phyloP scores from a whole-genome alignment of 2,329 filamentous ascomycete species.

The Diaporthe helianthi region DNA sequence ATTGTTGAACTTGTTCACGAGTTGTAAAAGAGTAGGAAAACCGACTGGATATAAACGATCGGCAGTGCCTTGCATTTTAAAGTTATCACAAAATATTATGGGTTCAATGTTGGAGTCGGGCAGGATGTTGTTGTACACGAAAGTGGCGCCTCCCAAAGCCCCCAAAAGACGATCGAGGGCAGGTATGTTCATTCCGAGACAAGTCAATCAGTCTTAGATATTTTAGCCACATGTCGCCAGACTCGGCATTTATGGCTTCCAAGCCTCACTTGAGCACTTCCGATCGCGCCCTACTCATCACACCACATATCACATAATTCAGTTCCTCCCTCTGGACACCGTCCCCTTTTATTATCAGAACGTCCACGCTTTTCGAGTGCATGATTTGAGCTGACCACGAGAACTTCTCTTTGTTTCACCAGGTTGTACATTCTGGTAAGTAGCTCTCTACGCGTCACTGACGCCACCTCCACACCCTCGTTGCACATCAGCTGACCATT shows the following conservation, averaged over 20 bases:
- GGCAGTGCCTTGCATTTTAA: not conserved
- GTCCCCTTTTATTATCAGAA: too few species aligned
- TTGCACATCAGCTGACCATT: conserved; percentile 36
- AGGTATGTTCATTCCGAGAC: conserved; percentile 51
- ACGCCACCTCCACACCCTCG: conserved; percentile 20
- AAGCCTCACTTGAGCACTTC: not conserved
- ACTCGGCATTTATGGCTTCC: not conserved
- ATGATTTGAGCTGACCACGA: conserved; percentile 39
- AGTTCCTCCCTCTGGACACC: not conserved
- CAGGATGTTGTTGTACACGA: conserved; percentile 66
- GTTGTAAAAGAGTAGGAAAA: not conserved
- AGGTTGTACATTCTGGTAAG: conserved; percentile 63
- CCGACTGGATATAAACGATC: not conserved
- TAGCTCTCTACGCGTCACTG: conserved; percentile 34
- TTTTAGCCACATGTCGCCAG: not conserved
- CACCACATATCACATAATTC: conserved; percentile 6
- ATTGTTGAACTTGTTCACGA: not conserved
- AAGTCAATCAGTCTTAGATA: not conserved
- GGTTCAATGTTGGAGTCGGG: not conserved
- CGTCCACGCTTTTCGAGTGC: conserved; percentile 22
- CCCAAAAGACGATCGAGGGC: conserved; percentile 67
- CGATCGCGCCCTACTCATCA: not conserved
- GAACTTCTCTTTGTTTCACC: conserved; percentile 31
- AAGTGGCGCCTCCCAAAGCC: conserved; percentile 61
- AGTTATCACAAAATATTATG: not conserved